phyloP scores from a whole-genome alignment of 148 eudicot species.

The Rhododendron henanense region DNA sequence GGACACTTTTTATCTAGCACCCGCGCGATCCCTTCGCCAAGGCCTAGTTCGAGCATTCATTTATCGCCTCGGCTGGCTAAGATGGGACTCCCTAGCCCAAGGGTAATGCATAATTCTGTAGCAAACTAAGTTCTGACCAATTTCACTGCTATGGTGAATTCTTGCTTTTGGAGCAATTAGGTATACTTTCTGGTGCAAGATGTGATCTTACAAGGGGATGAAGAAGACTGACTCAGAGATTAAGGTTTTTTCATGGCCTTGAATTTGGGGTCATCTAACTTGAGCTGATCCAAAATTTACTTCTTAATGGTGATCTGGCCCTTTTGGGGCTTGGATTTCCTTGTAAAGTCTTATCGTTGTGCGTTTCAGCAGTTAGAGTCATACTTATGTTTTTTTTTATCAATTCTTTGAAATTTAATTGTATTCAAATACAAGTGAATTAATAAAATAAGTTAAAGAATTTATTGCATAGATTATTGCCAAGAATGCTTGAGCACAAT shows the following conservation, averaged over 20 bases:
- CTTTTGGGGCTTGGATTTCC: neutral
- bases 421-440: neutral
- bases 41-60: conserved; percentile 13
- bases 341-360: neutral
- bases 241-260: conserved; percentile 2
- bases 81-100: conserved; percentile 17
- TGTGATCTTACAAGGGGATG: neutral
- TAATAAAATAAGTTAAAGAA: neutral
- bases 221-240: neutral
- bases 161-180: neutral
- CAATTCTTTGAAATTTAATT: neutral
- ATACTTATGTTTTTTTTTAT: neutral
- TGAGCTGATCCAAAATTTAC: neutral
- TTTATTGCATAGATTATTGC: neutral
- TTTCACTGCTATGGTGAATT: neutral
- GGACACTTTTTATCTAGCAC: neutral
- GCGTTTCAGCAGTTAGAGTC: neutral
- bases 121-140: neutral
- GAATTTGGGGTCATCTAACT: conserved; percentile 7
- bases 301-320: neutral
- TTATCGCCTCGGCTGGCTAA: conserved; percentile 5
- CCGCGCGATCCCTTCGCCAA: conserved; percentile 9
- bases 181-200: neutral
- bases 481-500: neutral
- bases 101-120: neutral